A percentile compares a stretch with the other conserved stretches of the same genome.
Conservation (phyloP, 169 alveolate genomes). For the Eimeria falciformis region DNA sequence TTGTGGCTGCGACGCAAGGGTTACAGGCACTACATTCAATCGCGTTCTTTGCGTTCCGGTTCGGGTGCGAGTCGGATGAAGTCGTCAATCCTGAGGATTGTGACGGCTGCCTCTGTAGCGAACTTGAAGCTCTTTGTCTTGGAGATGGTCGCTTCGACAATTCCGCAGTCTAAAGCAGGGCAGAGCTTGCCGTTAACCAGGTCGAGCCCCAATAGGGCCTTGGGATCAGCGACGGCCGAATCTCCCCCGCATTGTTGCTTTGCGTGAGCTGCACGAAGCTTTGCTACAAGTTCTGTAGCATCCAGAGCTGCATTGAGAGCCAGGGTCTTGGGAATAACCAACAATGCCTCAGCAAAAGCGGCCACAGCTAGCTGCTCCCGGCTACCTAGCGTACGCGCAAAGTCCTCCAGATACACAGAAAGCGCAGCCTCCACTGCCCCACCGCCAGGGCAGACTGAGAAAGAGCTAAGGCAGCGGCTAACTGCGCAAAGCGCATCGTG, state of each 20-base stretch:
- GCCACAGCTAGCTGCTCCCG: conserved; percentile 99
- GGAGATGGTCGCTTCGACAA: conserved; percentile 96
- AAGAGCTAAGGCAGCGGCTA: conserved; percentile 78
- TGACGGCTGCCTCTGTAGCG: conserved; percentile 99
- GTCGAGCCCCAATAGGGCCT: conserved; percentile 93
- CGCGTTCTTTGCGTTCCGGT: conserved; percentile 66
- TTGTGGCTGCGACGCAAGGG: too few relatives aligned
- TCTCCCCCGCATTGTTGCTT: conserved; percentile 57
- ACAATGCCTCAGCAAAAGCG: conserved; percentile 98
- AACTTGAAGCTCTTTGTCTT: conserved; percentile 95
- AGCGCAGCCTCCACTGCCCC: conserved; percentile 99
- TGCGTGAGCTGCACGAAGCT: conserved; percentile 79
- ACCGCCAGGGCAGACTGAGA: conserved; percentile 97
- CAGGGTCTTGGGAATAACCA: conserved; percentile 98
- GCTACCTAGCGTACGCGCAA: conserved; percentile 97
- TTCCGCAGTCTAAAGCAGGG: conserved; percentile 96
- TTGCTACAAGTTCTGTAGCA: conserved; percentile 83
- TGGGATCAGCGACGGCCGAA: not conserved
- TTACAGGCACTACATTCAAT: not conserved
- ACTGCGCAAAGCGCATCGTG: conserved; percentile 98
- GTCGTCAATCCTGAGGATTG: conserved; percentile 98
- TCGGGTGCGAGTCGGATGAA: conserved; percentile 86
- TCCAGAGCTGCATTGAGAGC: conserved; percentile 98
- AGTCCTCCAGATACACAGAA: conserved; percentile 96
- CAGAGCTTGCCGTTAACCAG: conserved; percentile 96